Base-by-base conservation (phyloP, 805 yeast species). In the Saccharomycopsis oosterbeekiorum region DNA sequence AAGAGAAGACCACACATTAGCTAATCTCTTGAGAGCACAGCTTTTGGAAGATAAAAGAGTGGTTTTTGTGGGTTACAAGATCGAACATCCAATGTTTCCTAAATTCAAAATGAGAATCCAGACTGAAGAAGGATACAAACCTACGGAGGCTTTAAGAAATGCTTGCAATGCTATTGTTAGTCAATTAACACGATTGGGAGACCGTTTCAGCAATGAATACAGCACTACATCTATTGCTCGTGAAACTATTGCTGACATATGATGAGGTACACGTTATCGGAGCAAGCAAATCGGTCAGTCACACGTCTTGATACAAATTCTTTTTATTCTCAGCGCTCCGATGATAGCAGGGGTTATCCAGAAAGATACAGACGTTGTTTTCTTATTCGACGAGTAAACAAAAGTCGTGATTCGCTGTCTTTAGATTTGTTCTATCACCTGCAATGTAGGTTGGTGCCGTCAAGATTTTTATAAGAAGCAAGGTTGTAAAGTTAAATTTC, bases 51-150 rank as follows among this genome's bases (percentile, higher is more conserved):
- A 94, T 72, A 84, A 85, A 57, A 84, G 85, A 66, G 99, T 94
- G n/a, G 72, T 94, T 41, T 94, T 92, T 72, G 98, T 96, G 54
- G 99, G 98, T 41, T 94, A 94, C 79, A 94, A 94, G 73, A 91
- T 94, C 54, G 98, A 94, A 75, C 99, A 94, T 75, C 99, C 99
- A 9, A 78, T 94, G 66, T 94, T 94, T 74, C 97, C 99, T 47
- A 89, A 89, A 72, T 94, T 94, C 69, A 85, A 93, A 55, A 83
- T 94, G 84, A 84, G 99, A 75, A 82, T 94, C 42, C 99, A 94
- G 74, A 93, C 98, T 0, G 96, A 89, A 68, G 98, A 94, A 67
- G 97, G 94, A 59, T 91, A 91, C 71, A 81, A 90, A 47, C 99
- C 99, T 37, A 84, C 85, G 69, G 90, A 86, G 62, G 98, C 98